A percentile compares a stretch with the other conserved stretches of the same genome.
phyloP scores from a whole-genome alignment of 2,329 filamentous ascomycete genomes.

The Pestalotiopsis sp. region DNA sequence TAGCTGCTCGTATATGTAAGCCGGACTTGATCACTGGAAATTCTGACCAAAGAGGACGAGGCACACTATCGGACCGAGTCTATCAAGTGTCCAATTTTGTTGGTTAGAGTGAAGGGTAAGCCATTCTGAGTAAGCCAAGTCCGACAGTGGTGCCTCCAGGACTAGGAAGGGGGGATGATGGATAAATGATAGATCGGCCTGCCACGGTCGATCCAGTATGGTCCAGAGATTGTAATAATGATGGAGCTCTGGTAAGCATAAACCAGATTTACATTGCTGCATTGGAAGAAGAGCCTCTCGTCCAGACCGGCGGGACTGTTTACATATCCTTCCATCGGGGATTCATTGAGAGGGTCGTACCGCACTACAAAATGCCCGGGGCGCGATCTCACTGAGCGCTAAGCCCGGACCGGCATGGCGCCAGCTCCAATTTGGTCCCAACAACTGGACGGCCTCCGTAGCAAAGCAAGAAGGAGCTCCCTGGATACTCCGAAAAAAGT shows the following conservation, averaged over 20 bases:
- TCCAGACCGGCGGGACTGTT: neutral
- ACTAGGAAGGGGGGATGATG: neutral
- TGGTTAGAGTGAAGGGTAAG: neutral
- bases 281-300: neutral
- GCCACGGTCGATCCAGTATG: too few relatives aligned
- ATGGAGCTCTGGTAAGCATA: neutral
- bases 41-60: neutral
- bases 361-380: neutral
- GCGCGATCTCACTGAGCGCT: neutral
- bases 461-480: neutral
- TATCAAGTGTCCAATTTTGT: neutral
- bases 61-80: neutral
- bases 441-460: neutral
- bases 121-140: neutral
- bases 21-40: too few relatives aligned
- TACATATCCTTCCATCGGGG: neutral
- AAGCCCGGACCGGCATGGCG: neutral
- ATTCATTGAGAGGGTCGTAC: neutral
- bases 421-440: neutral
- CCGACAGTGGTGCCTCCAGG: neutral
- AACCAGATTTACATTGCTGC: neutral
- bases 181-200: neutral
- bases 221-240: too few relatives aligned
- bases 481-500: slow-evolving; percentile 12
- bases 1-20: neutral